phyloP scores from a whole-genome alignment of 1,284 basidiomycete species.

The Ustilago trichophora region DNA sequence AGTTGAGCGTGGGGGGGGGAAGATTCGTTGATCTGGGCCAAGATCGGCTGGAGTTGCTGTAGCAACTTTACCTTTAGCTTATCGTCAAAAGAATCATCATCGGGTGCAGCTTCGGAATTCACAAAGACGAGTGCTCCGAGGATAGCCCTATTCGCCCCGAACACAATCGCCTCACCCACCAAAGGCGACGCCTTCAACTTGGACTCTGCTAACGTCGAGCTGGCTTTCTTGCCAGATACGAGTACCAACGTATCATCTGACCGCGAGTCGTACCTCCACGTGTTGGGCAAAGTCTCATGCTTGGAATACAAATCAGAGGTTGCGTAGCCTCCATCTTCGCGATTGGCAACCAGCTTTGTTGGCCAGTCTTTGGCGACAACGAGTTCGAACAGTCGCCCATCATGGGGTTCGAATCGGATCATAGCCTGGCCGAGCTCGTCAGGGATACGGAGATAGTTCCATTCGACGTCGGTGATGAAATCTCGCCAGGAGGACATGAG shows the following conservation, averaged over 20 bases:
- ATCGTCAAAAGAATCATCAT: conserved; percentile 6
- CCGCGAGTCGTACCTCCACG: conserved; percentile 47
- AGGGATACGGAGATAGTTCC: conserved; percentile 72
- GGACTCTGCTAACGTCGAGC: conserved; percentile 28
- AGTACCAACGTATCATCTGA: conserved; percentile 54
- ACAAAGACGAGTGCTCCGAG: conserved; percentile 50
- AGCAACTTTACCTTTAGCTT: conserved; percentile 12
- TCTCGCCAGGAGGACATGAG: conserved; percentile 72
- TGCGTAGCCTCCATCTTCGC: conserved; percentile 41
- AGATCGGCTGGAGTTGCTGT: conserved; percentile 17
- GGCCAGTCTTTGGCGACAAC: conserved; percentile 50
- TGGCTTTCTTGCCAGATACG: conserved; percentile 52
- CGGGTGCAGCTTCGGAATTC: conserved; percentile 5
- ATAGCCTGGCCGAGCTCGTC: conserved; percentile 50
- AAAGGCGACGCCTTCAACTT: conserved; percentile 21
- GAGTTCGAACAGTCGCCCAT: conserved; percentile 32
- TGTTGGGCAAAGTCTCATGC: conserved; percentile 7
- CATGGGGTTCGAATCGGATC: conserved; percentile 39
- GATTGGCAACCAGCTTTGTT: conserved; percentile 49
- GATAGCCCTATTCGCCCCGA: conserved; percentile 51
- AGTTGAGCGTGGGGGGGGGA: conserved; percentile 46
- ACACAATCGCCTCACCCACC: conserved; percentile 49
- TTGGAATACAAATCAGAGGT: conserved; percentile 49
- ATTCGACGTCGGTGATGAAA: conserved; percentile 72
- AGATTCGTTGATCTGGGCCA: conserved; percentile 27